These are phyloP conservation scores for Syzygium oleosum DNA, from an alignment of 345 rosid genomes.

Conservation along the genomic window DNA sequence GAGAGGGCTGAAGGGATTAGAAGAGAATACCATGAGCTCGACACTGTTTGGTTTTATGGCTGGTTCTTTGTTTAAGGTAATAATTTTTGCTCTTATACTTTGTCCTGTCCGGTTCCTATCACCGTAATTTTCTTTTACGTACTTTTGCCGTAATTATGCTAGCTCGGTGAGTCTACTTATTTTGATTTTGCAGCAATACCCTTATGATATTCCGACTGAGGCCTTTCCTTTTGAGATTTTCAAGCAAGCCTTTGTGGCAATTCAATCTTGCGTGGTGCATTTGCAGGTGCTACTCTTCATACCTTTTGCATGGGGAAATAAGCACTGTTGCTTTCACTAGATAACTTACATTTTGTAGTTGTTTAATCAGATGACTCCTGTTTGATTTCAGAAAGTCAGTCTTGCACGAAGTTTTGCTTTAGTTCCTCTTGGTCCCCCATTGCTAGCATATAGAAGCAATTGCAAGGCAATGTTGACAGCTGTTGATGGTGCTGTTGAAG, in stretches of 20 bases:
- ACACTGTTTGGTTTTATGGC: slow-evolving; percentile 99
- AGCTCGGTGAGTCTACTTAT: background rate
- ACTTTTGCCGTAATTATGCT: background rate
- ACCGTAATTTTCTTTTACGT: background rate
- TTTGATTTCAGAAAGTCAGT: slow-evolving; percentile 73
- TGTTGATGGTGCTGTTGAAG: slow-evolving; percentile 73
- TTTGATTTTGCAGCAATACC: slow-evolving; percentile 77
- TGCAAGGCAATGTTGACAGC: slow-evolving; percentile 93
- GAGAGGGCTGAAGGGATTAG: slow-evolving; percentile 85
- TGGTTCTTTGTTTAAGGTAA: slow-evolving; percentile 96
- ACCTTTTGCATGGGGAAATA: background rate
- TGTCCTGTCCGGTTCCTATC: background rate
- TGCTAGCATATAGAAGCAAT: slow-evolving; percentile 84
- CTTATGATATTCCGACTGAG: slow-evolving; percentile 92
- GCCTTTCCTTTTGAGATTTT: slow-evolving; percentile 91
- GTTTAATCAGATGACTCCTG: background rate
- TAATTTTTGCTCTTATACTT: background rate
- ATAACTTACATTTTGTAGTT: background rate
- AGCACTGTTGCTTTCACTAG: background rate
- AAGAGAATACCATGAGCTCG: slow-evolving; percentile 92
- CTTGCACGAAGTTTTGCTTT: slow-evolving; percentile 95
- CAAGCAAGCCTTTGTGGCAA: slow-evolving; percentile 92
- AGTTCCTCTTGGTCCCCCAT: slow-evolving; percentile 98
- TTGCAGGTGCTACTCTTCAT: slow-evolving; percentile 45
- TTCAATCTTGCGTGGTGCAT: slow-evolving; percentile 98